Evolutionary conservation across 106 monocot species (phyloP).

Genomic region (Dendrobium huoshanense): DNA sequence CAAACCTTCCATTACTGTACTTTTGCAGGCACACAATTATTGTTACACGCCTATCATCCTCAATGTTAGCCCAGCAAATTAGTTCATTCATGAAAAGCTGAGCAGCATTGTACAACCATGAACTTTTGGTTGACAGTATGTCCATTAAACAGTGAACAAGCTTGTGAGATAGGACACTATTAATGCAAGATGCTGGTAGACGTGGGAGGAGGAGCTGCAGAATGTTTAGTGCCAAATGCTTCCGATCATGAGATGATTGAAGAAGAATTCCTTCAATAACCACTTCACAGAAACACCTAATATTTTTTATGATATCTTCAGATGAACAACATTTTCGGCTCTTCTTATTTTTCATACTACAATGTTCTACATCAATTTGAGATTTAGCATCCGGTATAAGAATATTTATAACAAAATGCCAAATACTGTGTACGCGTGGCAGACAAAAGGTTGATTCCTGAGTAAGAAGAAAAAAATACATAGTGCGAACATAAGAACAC

Average conservation of each 20-base stretch:
- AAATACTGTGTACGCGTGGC: conserved; percentile 83
- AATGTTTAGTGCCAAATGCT: conserved; percentile 73
- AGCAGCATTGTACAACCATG: conserved; percentile 74
- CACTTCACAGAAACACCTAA: conserved; percentile 64
- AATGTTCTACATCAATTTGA: conserved; percentile 23
- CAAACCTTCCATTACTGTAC: conserved; percentile 81
- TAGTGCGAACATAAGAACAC: neutral
- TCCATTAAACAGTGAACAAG: conserved; percentile 91
- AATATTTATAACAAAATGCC: conserved; percentile 56
- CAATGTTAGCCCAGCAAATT: conserved; percentile 43
- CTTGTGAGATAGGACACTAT: conserved; percentile 68
- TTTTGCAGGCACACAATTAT: conserved; percentile 70
- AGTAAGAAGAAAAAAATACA: neutral
- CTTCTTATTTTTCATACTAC: conserved; percentile 72
- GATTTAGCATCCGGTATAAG: conserved; percentile 36
- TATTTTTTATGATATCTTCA: conserved; percentile 51
- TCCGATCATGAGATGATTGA: conserved; percentile 91
- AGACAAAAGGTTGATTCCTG: conserved; percentile 92
- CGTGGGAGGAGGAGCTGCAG: conserved; percentile 66
- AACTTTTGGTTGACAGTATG: conserved; percentile 51
- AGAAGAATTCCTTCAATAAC: conserved; percentile 82
- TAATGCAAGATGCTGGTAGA: conserved; percentile 47
- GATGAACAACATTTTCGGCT: conserved; percentile 40
- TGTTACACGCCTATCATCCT: conserved; percentile 47
- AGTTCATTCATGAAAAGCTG: conserved; percentile 80